Conservation (phyloP, 1,139 yeast genomes). For the Taiozyma sp. region DNA sequence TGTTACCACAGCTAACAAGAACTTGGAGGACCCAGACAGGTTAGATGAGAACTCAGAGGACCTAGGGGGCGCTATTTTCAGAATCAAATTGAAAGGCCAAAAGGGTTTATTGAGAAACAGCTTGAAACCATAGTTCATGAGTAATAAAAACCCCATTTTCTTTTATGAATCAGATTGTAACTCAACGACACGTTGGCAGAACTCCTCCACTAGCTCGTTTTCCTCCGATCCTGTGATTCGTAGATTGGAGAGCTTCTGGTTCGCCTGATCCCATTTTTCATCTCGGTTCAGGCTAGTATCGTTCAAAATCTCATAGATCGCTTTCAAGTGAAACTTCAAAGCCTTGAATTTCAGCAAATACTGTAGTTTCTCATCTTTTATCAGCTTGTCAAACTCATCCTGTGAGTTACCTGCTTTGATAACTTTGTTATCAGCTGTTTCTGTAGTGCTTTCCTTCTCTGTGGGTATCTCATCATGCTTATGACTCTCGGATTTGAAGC, state of each 20-base stretch:
- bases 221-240: conserved; percentile 49
- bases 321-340: conserved; percentile 39
- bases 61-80: conserved; percentile 52
- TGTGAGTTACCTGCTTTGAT: background rate
- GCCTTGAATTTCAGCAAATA: conserved; percentile 39
- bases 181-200: conserved; percentile 26
- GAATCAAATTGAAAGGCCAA: conserved; percentile 29
- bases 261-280: conserved; percentile 43
- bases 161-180: background rate
- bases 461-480: conserved; percentile 21
- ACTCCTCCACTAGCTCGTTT: conserved; percentile 52
- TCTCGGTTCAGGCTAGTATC: conserved; percentile 38
- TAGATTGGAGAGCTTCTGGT: conserved; percentile 43
- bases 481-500: conserved; percentile 50
- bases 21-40: conserved; percentile 34
- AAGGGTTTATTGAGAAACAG: conserved; percentile 23
- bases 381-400: conserved; percentile 20
- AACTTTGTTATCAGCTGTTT: background rate
- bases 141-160: background rate
- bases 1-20: conserved; percentile 61
- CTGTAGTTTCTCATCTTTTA: conserved; percentile 34
- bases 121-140: conserved; percentile 5
- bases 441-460: background rate
- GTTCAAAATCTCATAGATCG: conserved; percentile 36
- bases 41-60: conserved; percentile 42